A percentile compares a stretch with the other conserved stretches of the same genome.
Conservation (phyloP, 768 basidiomycete species). For the Leccinum obscurum region DNA sequence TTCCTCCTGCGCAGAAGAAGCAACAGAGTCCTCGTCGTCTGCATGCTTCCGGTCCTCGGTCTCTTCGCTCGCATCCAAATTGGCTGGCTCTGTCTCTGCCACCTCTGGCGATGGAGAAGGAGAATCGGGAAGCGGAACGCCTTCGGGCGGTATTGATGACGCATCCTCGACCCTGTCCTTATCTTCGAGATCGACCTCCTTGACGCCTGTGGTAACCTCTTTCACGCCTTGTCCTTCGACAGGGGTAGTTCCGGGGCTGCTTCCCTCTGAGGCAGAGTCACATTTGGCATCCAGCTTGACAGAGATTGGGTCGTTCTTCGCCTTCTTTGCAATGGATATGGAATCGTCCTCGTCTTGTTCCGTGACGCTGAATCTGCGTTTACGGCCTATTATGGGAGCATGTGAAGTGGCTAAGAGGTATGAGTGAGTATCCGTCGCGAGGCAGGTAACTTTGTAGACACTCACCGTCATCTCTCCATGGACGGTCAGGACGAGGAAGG, state of each 20-base stretch:
- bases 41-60: slow-evolving; percentile 12
- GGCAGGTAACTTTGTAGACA: slow-evolving; percentile 10
- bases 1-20: slow-evolving; percentile 22
- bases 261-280: slow-evolving; percentile 23
- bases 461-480: slow-evolving; percentile 79
- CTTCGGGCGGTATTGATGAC: slow-evolving; percentile 29
- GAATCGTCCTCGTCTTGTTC: slow-evolving; percentile 40
- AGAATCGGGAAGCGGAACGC: slow-evolving; percentile 40
- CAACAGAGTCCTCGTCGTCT: slow-evolving; percentile 22
- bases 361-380: slow-evolving; percentile 60
- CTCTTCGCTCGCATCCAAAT: slow-evolving; percentile 11
- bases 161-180: slow-evolving; percentile 13
- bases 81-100: not conserved
- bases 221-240: slow-evolving; percentile 53
- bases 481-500: slow-evolving; percentile 68
- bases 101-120: slow-evolving; percentile 28
- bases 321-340: slow-evolving; percentile 34
- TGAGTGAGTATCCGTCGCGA: slow-evolving; percentile 5
- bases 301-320: slow-evolving; percentile 15
- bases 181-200: slow-evolving; percentile 64
- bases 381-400: slow-evolving; percentile 66
- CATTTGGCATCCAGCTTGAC: slow-evolving; percentile 31
- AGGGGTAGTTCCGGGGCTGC: slow-evolving; percentile 16
- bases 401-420: slow-evolving; percentile 62
- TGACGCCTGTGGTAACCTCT: slow-evolving; percentile 70